A percentile compares a stretch with the other conserved stretches of the same genome.
Conservation (phyloP, 2,329 filamentous ascomycete genomes). For the Curvularia eragrostidis region DNA sequence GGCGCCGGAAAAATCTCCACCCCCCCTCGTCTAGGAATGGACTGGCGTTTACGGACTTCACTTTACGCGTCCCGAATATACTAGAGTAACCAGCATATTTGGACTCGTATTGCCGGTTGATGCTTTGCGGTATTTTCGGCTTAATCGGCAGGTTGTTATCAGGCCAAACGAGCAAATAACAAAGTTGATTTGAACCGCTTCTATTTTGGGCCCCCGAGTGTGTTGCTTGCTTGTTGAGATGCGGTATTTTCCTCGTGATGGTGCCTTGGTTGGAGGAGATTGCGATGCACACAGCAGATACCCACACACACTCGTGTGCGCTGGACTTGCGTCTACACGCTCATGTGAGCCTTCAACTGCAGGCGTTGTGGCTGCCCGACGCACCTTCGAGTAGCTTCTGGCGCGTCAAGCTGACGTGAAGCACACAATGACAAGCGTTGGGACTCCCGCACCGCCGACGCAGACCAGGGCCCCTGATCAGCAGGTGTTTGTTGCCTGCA, state of each 20-base stretch:
- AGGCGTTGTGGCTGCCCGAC: slow-evolving; percentile 13
- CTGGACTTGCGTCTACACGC: background rate
- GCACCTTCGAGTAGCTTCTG: slow-evolving; percentile 1
- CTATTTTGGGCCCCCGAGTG: background rate
- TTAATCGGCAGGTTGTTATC: background rate
- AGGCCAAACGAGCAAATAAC: background rate
- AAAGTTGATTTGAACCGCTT: background rate
- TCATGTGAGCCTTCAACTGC: too few relatives aligned
- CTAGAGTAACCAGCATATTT: slow-evolving; percentile 1
- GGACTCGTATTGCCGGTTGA: slow-evolving; percentile 2
- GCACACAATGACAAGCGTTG: slow-evolving; percentile 6
- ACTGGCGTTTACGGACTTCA: slow-evolving; percentile 17
- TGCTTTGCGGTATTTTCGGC: background rate
- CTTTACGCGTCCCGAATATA: background rate
- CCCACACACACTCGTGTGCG: background rate
- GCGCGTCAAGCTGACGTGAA: slow-evolving; percentile 4
- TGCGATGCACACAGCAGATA: background rate
- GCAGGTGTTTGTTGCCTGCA: slow-evolving; percentile 7
- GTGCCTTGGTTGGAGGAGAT: background rate
- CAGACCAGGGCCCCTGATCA: slow-evolving; percentile 1
- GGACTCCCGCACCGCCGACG: background rate
- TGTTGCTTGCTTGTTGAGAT: background rate
- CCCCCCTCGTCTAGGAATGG: slow-evolving; percentile 17
- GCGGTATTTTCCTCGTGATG: background rate
- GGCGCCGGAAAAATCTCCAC: slow-evolving; percentile 17